phyloP scores from a whole-genome alignment of 257 asterid species.

The Vinca minor region DNA sequence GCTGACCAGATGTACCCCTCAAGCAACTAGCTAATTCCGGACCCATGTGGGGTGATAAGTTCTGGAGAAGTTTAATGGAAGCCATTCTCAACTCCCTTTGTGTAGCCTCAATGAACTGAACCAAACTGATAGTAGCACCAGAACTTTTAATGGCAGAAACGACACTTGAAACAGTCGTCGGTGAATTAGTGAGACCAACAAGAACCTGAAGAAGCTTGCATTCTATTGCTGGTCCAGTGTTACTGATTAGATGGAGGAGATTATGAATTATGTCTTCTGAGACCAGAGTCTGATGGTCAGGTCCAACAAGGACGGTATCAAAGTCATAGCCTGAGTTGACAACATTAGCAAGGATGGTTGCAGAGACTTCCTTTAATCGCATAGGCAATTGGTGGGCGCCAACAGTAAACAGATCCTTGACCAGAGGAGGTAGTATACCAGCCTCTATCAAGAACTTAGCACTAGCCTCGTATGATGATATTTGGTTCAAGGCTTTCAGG shows the following conservation, averaged over 20 bases:
- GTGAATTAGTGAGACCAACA: slow-evolving; percentile 69
- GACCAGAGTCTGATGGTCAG: slow-evolving; percentile 66
- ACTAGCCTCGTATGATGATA: slow-evolving; percentile 76
- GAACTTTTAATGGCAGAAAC: slow-evolving; percentile 79
- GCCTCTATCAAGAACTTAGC: slow-evolving; percentile 75
- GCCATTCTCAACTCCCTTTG: slow-evolving; percentile 78
- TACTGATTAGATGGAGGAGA: slow-evolving; percentile 77
- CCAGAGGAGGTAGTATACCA: slow-evolving; percentile 90
- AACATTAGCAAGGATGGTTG: slow-evolving; percentile 74
- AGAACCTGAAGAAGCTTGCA: slow-evolving; percentile 91
- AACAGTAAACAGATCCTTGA: slow-evolving; percentile 73
- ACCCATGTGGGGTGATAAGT: slow-evolving; percentile 81
- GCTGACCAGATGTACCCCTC: slow-evolving; percentile 69
- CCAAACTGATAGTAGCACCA: slow-evolving; percentile 77
- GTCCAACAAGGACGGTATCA: slow-evolving; percentile 61
- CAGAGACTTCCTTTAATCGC: slow-evolving; percentile 79
- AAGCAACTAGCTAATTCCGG: slow-evolving; percentile 65
- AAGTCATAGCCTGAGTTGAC: slow-evolving; percentile 79
- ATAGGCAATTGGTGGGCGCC: slow-evolving; percentile 61
- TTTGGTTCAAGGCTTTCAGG: slow-evolving; percentile 73
- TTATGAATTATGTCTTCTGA: slow-evolving; percentile 74
- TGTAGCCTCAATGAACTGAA: slow-evolving; percentile 88
- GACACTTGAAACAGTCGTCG: slow-evolving; percentile 50
- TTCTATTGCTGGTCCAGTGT: slow-evolving; percentile 90
- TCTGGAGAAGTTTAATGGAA: slow-evolving; percentile 68